Evolutionary conservation across 768 basidiomycete genomes (phyloP).

Genomic region (Leccinum sublutescens): DNA sequence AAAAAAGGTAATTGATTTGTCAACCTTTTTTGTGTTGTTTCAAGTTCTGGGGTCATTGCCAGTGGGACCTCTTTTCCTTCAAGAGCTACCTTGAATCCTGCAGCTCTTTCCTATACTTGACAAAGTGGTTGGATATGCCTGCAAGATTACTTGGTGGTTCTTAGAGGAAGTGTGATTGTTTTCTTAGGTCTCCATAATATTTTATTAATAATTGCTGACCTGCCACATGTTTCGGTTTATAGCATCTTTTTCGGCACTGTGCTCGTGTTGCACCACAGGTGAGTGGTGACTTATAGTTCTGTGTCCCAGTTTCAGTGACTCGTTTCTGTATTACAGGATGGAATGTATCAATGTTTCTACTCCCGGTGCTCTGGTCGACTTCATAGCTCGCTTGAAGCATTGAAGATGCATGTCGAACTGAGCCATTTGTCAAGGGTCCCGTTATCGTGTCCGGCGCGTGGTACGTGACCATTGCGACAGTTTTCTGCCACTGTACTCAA

Average conservation of each 20-base stretch:
- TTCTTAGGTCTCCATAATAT: neutral
- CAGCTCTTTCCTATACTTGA: constrained; percentile 13
- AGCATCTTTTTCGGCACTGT: constrained; percentile 31
- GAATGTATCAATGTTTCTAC: constrained; percentile 24
- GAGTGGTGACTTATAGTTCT: neutral
- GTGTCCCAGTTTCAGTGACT: neutral
- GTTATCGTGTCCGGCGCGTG: constrained; percentile 26
- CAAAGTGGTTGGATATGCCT: constrained; percentile 12
- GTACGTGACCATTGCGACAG: constrained; percentile 10
- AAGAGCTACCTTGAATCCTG: constrained; percentile 9
- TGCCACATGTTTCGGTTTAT: neutral
- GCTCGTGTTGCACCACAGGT: constrained; percentile 17
- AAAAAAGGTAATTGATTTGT: constrained; percentile 28
- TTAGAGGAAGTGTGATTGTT: constrained; percentile 10
- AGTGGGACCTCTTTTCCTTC: neutral
- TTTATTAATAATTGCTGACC: constrained; percentile 10
- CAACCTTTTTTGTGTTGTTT: neutral
- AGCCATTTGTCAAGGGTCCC: constrained; percentile 31
- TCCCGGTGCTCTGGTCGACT: constrained; percentile 29
- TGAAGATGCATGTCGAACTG: constrained; percentile 30
- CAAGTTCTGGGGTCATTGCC: constrained; percentile 6
- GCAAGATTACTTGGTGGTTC: constrained; percentile 21
- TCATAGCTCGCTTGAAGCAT: constrained; percentile 16
- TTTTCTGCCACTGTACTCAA: constrained; percentile 8
- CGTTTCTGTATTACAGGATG: constrained; percentile 17